These are phyloP conservation scores for Bretschneidera sinensis DNA, from an alignment of 345 rosid species.

Conservation along the genomic window DNA sequence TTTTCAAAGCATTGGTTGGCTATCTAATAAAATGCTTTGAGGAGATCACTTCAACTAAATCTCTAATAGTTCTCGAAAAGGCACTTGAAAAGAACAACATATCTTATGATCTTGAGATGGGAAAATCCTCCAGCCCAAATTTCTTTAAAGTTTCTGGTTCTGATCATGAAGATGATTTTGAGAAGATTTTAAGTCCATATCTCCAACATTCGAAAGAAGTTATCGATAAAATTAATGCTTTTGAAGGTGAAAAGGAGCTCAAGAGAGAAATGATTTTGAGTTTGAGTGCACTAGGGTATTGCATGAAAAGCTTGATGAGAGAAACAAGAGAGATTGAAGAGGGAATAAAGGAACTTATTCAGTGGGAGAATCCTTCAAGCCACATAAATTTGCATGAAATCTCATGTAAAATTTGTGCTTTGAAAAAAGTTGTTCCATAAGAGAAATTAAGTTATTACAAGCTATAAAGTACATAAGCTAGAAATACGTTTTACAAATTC, in stretches of 20 bases:
- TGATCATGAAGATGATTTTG: constrained; percentile 18
- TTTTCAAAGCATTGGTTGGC: constrained; percentile 34
- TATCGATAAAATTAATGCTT: constrained; percentile 27
- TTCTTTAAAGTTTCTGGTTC: constrained; percentile 16
- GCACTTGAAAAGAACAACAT: constrained; percentile 20
- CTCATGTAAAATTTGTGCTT: constrained; percentile 48
- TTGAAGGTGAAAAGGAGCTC: constrained; percentile 23
- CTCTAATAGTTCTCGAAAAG: constrained; percentile 40
- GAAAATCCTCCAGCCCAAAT: constrained; percentile 38
- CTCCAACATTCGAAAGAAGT: constrained; percentile 46
- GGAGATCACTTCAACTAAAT: constrained; percentile 44
- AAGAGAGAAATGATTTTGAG: constrained; percentile 49
- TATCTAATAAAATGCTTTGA: constrained; percentile 46
- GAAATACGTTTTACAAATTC: too few relatives aligned
- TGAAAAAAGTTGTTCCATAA: constrained; percentile 27
- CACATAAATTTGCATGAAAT: constrained; percentile 55
- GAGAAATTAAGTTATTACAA: background rate
- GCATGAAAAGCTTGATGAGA: constrained; percentile 46
- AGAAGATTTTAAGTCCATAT: constrained; percentile 37
- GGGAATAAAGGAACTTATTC: constrained; percentile 58
- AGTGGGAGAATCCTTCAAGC: constrained; percentile 69
- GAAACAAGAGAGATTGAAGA: constrained; percentile 55
- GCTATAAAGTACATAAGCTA: background rate
- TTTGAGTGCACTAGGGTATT: constrained; percentile 69
- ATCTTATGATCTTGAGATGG: constrained; percentile 49